These are phyloP conservation scores for Alternaria hordeiaustralica DNA, from an alignment of 2,329 filamentous ascomycete species.

Conservation along the genomic window DNA sequence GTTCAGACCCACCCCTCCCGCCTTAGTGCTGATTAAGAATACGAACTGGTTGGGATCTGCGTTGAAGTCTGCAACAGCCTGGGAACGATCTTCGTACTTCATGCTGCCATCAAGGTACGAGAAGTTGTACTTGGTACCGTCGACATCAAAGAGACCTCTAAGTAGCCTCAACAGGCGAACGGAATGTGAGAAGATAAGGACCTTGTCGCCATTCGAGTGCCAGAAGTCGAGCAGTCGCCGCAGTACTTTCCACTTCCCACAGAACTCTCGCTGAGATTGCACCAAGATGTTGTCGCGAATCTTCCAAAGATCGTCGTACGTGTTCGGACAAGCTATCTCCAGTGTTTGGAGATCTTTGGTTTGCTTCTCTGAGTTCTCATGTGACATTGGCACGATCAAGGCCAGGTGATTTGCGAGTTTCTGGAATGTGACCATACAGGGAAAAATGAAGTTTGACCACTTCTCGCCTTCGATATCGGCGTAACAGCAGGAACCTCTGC, in stretches of 20 bases:
- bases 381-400: conserved; percentile 74
- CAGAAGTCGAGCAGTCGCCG: conserved; percentile 87
- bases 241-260: conserved; percentile 95
- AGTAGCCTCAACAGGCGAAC: conserved; percentile 85
- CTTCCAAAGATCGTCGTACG: conserved; percentile 76
- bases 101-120: conserved; percentile 89
- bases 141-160: conserved; percentile 83
- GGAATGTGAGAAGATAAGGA: conserved; percentile 92
- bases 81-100: conserved; percentile 80
- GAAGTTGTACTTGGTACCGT: conserved; percentile 77
- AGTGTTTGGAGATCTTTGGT: conserved; percentile 78
- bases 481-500: conserved; percentile 83
- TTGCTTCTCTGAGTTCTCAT: conserved; percentile 74
- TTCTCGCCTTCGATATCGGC: conserved; percentile 62
- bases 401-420: conserved; percentile 94
- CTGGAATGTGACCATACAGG: conserved; percentile 79
- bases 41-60: conserved; percentile 86
- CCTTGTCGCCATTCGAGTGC: conserved; percentile 90
- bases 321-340: conserved; percentile 73
- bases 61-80: conserved; percentile 89
- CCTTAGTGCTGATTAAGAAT: conserved; percentile 92
- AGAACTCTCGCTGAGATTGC: conserved; percentile 87
- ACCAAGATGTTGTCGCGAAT: conserved; percentile 80
- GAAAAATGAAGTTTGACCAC: conserved; percentile 84
- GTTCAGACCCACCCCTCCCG: conserved; percentile 91